Percentiles rank a stretch among this genome's conserved stretches.
These are phyloP conservation scores for Aspergillus egyptiacus DNA, from an alignment of 495 filamentous ascomycete species.

Conservation along the genomic window DNA sequence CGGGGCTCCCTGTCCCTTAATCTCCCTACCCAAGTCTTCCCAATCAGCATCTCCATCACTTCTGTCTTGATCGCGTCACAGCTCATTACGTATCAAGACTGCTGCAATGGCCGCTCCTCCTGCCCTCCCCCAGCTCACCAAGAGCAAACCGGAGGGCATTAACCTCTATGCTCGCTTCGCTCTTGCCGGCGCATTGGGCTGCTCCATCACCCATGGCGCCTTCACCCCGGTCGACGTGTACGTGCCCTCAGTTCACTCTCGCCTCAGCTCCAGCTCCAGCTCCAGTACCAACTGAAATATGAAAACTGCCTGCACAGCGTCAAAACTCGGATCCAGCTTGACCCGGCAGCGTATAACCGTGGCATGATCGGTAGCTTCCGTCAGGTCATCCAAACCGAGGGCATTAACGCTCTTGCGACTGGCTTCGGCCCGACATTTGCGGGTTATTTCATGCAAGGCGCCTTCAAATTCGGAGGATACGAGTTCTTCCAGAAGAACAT, in stretches of 20 bases:
- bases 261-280: background rate
- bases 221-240: constrained; percentile 97
- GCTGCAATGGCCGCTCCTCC: too few relatives aligned
- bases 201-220: constrained; percentile 85
- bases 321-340: constrained; percentile 93
- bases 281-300: constrained; percentile 3
- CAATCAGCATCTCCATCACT: too few relatives aligned
- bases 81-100: too few relatives aligned
- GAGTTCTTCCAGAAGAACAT: constrained; percentile 93
- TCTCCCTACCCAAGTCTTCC: too few relatives aligned
- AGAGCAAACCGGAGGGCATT: too few relatives aligned
- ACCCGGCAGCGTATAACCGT: constrained; percentile 83
- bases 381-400: constrained; percentile 77
- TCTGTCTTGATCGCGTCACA: too few relatives aligned
- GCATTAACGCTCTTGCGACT: constrained; percentile 81
- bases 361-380: constrained; percentile 83
- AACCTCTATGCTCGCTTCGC: constrained; percentile 77
- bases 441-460: constrained; percentile 92
- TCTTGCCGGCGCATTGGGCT: constrained; percentile 90
- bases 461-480: constrained; percentile 93
- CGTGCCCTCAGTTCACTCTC: constrained; percentile 34
- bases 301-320: constrained; percentile 50
- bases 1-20: too few relatives aligned
- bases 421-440: constrained; percentile 82
- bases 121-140: too few relatives aligned